phyloP scores from a whole-genome alignment of 495 filamentous ascomycete species.

The Achaetomiella virescens region DNA sequence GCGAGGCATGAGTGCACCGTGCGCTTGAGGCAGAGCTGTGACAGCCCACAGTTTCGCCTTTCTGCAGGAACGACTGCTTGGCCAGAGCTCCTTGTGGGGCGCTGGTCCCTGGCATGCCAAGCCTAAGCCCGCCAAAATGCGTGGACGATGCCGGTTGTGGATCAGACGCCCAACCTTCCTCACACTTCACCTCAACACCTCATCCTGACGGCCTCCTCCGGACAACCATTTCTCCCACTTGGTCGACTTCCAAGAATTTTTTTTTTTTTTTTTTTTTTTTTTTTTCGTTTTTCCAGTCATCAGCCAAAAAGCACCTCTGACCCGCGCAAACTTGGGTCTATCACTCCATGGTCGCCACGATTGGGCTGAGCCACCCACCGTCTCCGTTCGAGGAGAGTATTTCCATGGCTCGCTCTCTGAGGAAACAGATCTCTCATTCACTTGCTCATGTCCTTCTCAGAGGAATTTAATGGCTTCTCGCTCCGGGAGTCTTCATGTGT shows the following conservation, averaged over 20 bases:
- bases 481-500: too few relatives aligned
- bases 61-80: constrained; percentile 10
- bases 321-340: not conserved
- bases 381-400: too few relatives aligned
- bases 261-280: too few relatives aligned
- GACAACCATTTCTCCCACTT: too few relatives aligned
- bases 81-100: constrained; percentile 9
- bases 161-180: constrained; percentile 16
- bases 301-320: too few relatives aligned
- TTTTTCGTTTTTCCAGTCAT: too few relatives aligned
- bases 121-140: not conserved
- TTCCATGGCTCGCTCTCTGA: too few relatives aligned
- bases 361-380: constrained; percentile 18
- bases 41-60: constrained; percentile 26
- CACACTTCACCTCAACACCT: constrained; percentile 6
- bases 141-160: constrained; percentile 11
- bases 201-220: not conserved
- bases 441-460: too few relatives aligned
- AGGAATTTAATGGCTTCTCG: too few relatives aligned
- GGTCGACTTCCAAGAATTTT: too few relatives aligned
- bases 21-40: constrained; percentile 26
- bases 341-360: constrained; percentile 16
- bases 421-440: too few relatives aligned
- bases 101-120: constrained; percentile 4
- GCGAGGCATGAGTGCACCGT: constrained; percentile 23